These are phyloP conservation scores for Solanum okadae DNA, from an alignment of 257 asterid genomes.

Conservation along the genomic window DNA sequence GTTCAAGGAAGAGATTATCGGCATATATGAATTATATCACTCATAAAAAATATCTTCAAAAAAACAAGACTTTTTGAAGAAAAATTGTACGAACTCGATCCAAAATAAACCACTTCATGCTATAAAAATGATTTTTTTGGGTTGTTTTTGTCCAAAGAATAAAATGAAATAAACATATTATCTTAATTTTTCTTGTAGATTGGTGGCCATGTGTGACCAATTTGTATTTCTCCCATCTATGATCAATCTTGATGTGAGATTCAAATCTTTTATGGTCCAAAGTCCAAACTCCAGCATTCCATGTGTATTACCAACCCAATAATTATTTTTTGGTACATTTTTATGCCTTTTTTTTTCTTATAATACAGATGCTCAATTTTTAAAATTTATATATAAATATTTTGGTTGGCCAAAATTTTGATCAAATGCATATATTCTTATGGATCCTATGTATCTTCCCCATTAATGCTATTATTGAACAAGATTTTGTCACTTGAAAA, in stretches of 20 bases:
- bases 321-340: not conserved
- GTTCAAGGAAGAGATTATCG: not conserved
- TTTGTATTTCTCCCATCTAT: not conserved
- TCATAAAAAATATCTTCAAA: not conserved
- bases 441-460: not conserved
- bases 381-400: not conserved
- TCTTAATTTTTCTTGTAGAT: not conserved
- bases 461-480: not conserved
- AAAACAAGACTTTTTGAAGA: not conserved
- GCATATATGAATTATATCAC: not conserved
- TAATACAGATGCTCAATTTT: not conserved
- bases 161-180: not conserved
- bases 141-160: not conserved
- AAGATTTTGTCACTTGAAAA: not conserved
- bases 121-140: not conserved
- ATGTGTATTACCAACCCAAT: not conserved
- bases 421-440: not conserved
- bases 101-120: not conserved
- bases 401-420: not conserved
- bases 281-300: not conserved
- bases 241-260: not conserved
- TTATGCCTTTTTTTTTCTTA: not conserved
- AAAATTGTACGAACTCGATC: not conserved
- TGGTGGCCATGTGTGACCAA: not conserved
- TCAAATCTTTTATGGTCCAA: not conserved